Base-by-base conservation (phyloP, 2,329 filamentous ascomycete species). In the Blastomyces emzantsi region DNA sequence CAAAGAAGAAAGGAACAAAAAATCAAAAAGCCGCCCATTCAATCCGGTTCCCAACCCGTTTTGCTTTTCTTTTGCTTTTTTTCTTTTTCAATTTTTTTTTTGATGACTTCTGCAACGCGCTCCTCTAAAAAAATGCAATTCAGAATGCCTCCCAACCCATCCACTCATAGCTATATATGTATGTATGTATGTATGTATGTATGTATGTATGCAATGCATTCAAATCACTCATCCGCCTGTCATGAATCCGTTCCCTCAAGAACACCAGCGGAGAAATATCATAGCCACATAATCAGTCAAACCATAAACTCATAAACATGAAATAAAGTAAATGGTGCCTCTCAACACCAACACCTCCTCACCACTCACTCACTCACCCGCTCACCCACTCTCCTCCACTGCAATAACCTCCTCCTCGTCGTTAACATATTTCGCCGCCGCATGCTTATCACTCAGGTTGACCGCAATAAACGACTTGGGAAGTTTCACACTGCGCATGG, bases 391-490 rank as follows among this genome's bases (percentile, higher is more conserved):
- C 45, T 36, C 22, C 28, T 4, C 45, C 28, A n/a, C 36, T 13
- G 11, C 25, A 17, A 19, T 22, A 28, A 30, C 45, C 33, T 22
- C 11, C 59, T 63, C 57, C 28, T 33, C 11, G 3, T 64, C 56
- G 47, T 66, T 65, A 15, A 51, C 59, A 54, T 47, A 58, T 28
- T 57, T 62, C 30, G 63, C 62, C 17, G 75, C 67, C 39, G 73
- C 71, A 69, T 79, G 77, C 65, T 81, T 81, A 64, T 81, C 79
- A 66, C 78, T 81, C 28, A 82, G 68, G 65, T 81, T 82, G 25
- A 82, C 79, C 1, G 80, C 79, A 63, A 81, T 75, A 63, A 82
- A 82, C 43, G 76, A 77, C 68, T 80, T 80, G 11, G 80, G 80
- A 51, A 82, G 71, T 72, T 82, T 78, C n/a, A 82, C 80, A 33